Base-by-base conservation (phyloP, 352 stramenopile species). In the Globisporangium nagaii region DNA sequence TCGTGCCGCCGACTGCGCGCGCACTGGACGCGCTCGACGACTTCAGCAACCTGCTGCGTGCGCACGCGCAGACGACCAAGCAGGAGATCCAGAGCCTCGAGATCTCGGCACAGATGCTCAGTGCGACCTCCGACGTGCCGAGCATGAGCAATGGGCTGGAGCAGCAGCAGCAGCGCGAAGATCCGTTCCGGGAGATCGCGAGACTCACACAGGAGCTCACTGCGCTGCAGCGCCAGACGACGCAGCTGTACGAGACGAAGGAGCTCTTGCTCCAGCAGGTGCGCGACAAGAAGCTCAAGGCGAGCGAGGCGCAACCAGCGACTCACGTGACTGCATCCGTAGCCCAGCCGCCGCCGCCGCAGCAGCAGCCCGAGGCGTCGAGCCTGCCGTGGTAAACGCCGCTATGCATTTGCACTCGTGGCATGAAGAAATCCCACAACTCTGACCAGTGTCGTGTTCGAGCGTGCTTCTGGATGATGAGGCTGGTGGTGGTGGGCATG, bases 61-160 rank as follows among this genome's bases (percentile, higher is more conserved):
- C 63, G 28, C 71, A 85, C 31, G 66, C 79, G 12, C 72, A 81
- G 32, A 52, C 69, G 0, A 51, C 73, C 19, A 82, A 76, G 46
- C 75, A 86, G 52, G 79, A 89, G 47, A 83, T 89, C 27, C 79
- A 89, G 57, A 84, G 62, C 32, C 62, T 87, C 48, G 67, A 89
- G 63, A 87, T 87, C 58, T 63, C 73, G 24, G 70, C 66, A 17
- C 71, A 82, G 52, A 89, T 87, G 75, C 64, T 66, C 25, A 77
- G 60, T 37, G 69, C 82, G 10, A 70, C 71, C 13, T 73, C 71
- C 5, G 73, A 86, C n/a, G n/a, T n/a, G 20, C 3, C 22, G 13
- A 42, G 56, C 55, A 28, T n/a, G n/a, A n/a, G 53, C 50, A 17
- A 58, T 56, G 24, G 35, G 47, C 5, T 36, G 0, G 48, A 41